Base-by-base conservation (phyloP, 2,329 filamentous ascomycete genomes). In the Pseudocercospora macadamiae region DNA sequence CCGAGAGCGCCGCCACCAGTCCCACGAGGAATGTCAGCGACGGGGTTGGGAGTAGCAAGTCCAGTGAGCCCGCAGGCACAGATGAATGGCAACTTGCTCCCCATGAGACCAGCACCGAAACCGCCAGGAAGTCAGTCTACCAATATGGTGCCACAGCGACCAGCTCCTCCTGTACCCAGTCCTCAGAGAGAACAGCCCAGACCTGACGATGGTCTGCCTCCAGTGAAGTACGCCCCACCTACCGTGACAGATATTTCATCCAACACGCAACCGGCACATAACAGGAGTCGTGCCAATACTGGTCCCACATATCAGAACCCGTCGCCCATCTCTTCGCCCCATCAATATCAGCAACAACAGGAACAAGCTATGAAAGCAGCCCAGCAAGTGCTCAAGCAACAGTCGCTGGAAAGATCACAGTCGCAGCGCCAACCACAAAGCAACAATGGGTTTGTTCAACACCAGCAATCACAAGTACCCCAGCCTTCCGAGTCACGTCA, bases 1-100 rank as follows among this genome's bases (percentile, higher is more conserved):
- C 95, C 95, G 49, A 86, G 95, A 71, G 90, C 93, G 16, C 90
- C 95, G 36, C 95, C 95, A 64, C 95, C 93, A 9, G 90, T 97
- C 61, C 93, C 93, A 58, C 73, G 83, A 30, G 74, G 70, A 32
- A 74, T 76, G 37, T 70, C 68, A 45, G 53, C 57, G 30, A 66
- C 67, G 54, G 70, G 70, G 36, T 61, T 69, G 44, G 80, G 80
- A 49, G 77, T 81, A 58, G 77, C 75, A 59, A 77, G 73, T 58
- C 77, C 75, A 36, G 71, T 68, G 60, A 75, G 72, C 52, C 73
- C 75, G 55, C 47, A 30, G 16, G 16, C 26, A 39, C 73, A 75
- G 59, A 56, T 72, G 59, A 74, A 77, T 73, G 76, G 75, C 62
- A 79, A 92, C 69, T 82, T 96, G 71, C 66, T 74, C 19, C 93